phyloP scores from a whole-genome alignment of 2,329 filamentous ascomycete genomes.

The Shiraia bambusicola region DNA sequence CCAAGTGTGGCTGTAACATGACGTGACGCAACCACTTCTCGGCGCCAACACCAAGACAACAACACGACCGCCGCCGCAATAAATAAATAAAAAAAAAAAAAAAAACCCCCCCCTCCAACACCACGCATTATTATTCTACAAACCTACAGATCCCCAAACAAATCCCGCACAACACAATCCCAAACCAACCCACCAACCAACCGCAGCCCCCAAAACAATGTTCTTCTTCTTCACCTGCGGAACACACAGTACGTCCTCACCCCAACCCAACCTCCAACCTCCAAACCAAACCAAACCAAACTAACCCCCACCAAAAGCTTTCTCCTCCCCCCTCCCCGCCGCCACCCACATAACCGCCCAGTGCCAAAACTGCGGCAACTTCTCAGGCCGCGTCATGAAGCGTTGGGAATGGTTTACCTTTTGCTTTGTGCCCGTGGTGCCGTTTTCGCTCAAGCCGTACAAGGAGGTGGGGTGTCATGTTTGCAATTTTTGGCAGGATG shows the following conservation, averaged over 20 bases:
- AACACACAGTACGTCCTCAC: conserved; percentile 48
- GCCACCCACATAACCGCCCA: conserved; percentile 54
- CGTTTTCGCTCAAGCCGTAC: conserved; percentile 60
- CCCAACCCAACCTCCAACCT: too few relatives aligned
- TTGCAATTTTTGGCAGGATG: conserved; percentile 71
- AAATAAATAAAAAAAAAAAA: too few relatives aligned
- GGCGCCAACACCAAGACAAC: conserved; percentile 16
- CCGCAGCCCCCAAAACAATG: conserved; percentile 27
- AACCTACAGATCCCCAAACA: too few relatives aligned
- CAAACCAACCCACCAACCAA: neutral
- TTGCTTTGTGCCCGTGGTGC: conserved; percentile 74
- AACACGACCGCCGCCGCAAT: too few relatives aligned
- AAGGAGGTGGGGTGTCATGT: conserved; percentile 71
- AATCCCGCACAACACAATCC: neutral
- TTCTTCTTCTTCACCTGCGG: conserved; percentile 56
- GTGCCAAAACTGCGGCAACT: conserved; percentile 57
- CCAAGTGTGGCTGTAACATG: conserved; percentile 29
- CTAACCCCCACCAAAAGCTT: conserved; percentile 39
- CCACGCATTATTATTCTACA: too few relatives aligned
- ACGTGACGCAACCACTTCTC: conserved; percentile 22
- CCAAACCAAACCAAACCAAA: neutral
- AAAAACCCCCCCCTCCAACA: neutral
- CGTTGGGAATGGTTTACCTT: conserved; percentile 69
- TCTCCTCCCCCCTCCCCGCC: conserved; percentile 48
- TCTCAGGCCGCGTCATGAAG: conserved; percentile 40